Percentiles rank a stretch among this genome's conserved stretches.
phyloP scores from a whole-genome alignment of 129 eudicot species.

The sunflower (Helianthus annuus) region HanXRQr2.0-SUNRISE NC_035434.2:45163237-45163736 shows the following conservation, averaged over 20 bases:
- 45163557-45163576: not conserved
- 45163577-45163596: not conserved
- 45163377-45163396: not conserved
- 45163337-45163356: constrained; percentile 33
- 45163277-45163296: not conserved
- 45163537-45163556: not conserved
- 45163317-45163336: constrained; percentile 20
- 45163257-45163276: constrained; percentile 1
- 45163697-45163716: not conserved
- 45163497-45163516: constrained; percentile 5
- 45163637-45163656: constrained; percentile 5
- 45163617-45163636: not conserved
- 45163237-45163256: not conserved
- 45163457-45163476: not conserved
- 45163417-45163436: not conserved
- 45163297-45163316: no score
- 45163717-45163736: not conserved
- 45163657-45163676: not conserved
- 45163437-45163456: not conserved
- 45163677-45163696: not conserved
- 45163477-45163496: constrained; percentile 4
- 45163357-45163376: not conserved
- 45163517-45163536: not conserved
- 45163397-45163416: not conserved
- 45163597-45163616: not conserved